These are phyloP conservation scores for Tinospora cordifolia DNA, from an alignment of 164 flowering plant genomes.

Conservation along the genomic window DNA sequence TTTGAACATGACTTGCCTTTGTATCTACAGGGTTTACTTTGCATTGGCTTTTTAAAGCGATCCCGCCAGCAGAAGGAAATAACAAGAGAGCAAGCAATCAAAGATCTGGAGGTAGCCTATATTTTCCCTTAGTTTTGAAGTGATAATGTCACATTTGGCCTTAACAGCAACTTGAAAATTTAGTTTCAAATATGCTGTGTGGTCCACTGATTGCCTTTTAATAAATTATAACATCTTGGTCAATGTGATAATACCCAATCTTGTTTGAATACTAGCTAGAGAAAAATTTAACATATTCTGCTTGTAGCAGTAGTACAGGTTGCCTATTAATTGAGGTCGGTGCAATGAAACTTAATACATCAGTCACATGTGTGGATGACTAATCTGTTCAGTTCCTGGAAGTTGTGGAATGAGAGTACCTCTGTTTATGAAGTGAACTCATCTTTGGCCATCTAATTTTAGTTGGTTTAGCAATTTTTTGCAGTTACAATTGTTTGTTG, in stretches of 20 bases:
- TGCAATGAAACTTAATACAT: no score
- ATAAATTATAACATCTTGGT: no score
- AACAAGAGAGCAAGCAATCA: constrained; percentile 67
- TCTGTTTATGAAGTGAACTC: neutral
- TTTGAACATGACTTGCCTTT: neutral
- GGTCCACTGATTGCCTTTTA: no score
- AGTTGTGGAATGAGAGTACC: neutral
- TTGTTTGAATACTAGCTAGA: no score
- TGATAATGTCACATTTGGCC: no score
- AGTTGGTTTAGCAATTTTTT: no score
- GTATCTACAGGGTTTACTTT: constrained; percentile 51
- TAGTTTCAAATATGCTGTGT: no score
- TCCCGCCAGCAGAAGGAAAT: constrained; percentile 62
- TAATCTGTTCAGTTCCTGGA: no score
- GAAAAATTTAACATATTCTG: neutral
- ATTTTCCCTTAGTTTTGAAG: neutral
- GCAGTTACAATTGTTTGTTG: neutral
- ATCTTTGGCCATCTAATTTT: neutral
- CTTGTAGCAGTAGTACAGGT: neutral
- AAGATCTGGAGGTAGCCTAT: constrained; percentile 64
- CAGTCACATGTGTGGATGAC: no score
- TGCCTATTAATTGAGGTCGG: no score
- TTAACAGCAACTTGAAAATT: no score
- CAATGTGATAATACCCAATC: no score
- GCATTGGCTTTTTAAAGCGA: constrained; percentile 84